These are phyloP conservation scores for Fusarium mundagurra DNA, from an alignment of 2,329 filamentous ascomycete species.

Conservation along the genomic window DNA sequence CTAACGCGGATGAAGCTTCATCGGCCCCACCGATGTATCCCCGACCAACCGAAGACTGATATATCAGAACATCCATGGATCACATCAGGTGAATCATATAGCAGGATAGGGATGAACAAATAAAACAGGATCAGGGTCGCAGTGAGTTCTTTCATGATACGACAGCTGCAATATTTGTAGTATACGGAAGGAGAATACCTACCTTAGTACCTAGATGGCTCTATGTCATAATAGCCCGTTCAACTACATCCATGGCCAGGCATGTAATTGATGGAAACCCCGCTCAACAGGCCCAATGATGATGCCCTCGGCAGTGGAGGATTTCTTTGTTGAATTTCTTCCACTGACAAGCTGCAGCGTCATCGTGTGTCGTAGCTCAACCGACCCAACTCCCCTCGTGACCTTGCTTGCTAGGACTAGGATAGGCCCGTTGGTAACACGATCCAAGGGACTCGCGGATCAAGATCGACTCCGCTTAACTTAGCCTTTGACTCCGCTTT, in stretches of 20 bases:
- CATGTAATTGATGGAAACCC: constrained; percentile 2
- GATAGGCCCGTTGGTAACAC: constrained; percentile 7
- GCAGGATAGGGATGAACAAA: constrained; percentile 5
- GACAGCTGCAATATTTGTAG: not conserved
- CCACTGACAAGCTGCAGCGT: constrained; percentile 22
- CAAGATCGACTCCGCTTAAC: constrained; percentile 25
- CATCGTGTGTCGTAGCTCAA: constrained; percentile 31
- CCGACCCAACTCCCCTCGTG: constrained; percentile 25
- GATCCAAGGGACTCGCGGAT: constrained; percentile 31
- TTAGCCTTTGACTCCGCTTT: constrained; percentile 8
- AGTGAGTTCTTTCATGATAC: not conserved
- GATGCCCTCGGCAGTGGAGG: not conserved
- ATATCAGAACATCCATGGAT: constrained; percentile 38
- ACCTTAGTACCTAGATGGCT: not conserved
- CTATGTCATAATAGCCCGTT: not conserved
- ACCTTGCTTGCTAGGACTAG: constrained; percentile 14
- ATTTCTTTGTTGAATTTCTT: constrained; percentile 4
- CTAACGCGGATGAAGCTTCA: constrained; percentile 39
- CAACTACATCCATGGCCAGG: not conserved
- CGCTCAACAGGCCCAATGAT: constrained; percentile 21
- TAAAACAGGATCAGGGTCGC: constrained; percentile 9
- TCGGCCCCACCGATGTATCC: constrained; percentile 31
- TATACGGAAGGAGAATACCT: not conserved
- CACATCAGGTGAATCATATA: constrained; percentile 38
- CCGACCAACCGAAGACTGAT: constrained; percentile 37